These are phyloP conservation scores for Bipolaris bicolor DNA, from an alignment of 2,329 filamentous ascomycete genomes.

Conservation along the genomic window DNA sequence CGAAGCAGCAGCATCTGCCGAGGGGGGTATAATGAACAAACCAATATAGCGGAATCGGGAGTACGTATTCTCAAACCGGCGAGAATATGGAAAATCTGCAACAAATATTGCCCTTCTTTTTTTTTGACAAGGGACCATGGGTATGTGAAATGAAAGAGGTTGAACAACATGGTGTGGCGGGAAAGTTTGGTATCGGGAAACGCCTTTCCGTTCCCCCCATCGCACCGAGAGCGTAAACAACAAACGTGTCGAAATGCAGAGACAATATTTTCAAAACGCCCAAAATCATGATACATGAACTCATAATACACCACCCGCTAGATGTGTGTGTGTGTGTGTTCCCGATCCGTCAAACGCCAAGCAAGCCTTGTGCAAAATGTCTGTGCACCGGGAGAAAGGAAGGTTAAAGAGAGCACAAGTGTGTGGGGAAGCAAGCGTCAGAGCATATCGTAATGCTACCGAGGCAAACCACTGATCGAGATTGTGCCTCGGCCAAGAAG, in stretches of 20 bases:
- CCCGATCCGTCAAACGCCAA: conserved; percentile 18
- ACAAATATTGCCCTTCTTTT: conserved; percentile 6
- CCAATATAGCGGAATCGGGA: conserved; percentile 6
- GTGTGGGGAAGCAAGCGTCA: conserved; percentile 5
- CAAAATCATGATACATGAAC: conserved; percentile 25
- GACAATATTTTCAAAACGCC: conserved; percentile 24
- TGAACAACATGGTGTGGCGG: conserved; percentile 5
- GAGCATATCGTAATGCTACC: conserved; percentile 19
- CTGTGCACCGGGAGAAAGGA: conserved; percentile 22
- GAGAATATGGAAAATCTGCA: not conserved
- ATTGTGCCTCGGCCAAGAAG: conserved; percentile 7
- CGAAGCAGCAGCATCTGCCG: conserved; percentile 5
- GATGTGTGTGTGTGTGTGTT: conserved; percentile 5
- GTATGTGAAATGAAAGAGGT: conserved; percentile 1
- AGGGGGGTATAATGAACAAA: conserved; percentile 16
- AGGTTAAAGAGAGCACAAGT: conserved; percentile 6
- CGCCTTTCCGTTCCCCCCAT: conserved; percentile 5
- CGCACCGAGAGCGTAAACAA: conserved; percentile 20
- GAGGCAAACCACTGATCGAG: conserved; percentile 1
- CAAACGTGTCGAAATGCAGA: conserved; percentile 11
- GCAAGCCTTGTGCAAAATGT: conserved; percentile 4
- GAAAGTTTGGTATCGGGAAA: conserved; percentile 8
- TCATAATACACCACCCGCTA: conserved; percentile 18
- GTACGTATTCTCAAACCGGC: not conserved
- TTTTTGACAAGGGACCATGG: conserved; percentile 6